phyloP scores from a whole-genome alignment of 2,329 filamentous ascomycete genomes.

The Fusarium mangiferae region DNA sequence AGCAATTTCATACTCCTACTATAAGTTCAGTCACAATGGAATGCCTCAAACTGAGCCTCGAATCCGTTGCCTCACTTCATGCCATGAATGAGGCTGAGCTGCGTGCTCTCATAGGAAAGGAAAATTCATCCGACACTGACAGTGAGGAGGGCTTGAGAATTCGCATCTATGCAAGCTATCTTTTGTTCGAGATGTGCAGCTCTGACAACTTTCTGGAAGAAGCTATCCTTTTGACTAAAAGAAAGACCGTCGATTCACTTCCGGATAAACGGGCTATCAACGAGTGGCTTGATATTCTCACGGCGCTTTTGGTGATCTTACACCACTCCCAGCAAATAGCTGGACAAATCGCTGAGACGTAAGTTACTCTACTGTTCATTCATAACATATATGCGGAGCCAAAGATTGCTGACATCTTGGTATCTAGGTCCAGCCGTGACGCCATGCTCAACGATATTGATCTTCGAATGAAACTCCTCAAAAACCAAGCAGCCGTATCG shows the following conservation, averaged over 20 bases:
- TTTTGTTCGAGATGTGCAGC: neutral
- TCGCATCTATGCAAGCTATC: neutral
- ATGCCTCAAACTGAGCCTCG: neutral
- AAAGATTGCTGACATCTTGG: neutral
- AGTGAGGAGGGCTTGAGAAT: too few relatives aligned
- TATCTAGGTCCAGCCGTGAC: neutral
- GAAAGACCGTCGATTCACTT: neutral
- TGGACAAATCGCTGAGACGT: fast-evolving
- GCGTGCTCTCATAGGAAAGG: neutral
- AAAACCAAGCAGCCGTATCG: neutral
- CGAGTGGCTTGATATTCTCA: neutral
- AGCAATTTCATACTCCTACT: fast-evolving
- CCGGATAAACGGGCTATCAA: neutral
- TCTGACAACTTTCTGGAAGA: neutral
- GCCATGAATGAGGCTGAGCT: neutral
- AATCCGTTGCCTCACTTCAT: neutral
- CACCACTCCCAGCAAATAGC: neutral
- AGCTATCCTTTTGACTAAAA: neutral
- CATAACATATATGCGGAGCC: neutral
- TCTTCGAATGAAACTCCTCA: neutral
- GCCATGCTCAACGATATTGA: neutral
- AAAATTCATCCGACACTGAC: too few relatives aligned
- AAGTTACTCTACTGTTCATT: too few relatives aligned
- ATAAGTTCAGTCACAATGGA: neutral
- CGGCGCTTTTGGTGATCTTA: neutral